phyloP scores from a whole-genome alignment of 75 land plant species.

The Pinus taeda region DNA sequence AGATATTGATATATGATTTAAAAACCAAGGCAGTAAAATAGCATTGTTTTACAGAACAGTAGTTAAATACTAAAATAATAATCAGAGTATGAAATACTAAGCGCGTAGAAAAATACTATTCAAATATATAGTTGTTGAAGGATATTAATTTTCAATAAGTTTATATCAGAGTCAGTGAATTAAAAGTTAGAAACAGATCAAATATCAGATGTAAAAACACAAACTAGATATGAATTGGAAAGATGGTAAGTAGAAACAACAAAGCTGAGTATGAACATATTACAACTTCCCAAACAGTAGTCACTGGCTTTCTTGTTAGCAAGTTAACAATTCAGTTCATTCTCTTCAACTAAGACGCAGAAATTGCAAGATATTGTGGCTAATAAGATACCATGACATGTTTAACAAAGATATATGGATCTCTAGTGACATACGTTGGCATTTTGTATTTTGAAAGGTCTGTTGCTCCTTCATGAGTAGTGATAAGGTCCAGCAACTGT shows the following conservation, averaged over 20 bases:
- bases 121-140: neutral
- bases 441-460: conserved; percentile 85
- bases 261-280: too few species aligned
- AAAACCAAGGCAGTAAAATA: too few species aligned
- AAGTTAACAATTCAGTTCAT: neutral
- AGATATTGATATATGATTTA: too few species aligned
- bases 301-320: neutral
- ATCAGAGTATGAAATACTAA: neutral
- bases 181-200: neutral
- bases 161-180: neutral
- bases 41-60: neutral
- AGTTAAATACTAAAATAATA: neutral
- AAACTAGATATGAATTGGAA: too few species aligned
- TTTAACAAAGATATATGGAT: neutral
- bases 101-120: neutral
- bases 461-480: conserved; percentile 88
- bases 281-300: neutral
- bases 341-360: neutral
- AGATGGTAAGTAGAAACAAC: too few species aligned
- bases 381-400: neutral
- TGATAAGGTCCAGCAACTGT: conserved; percentile 95
- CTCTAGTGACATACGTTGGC: conserved; percentile 57
- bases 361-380: neutral
- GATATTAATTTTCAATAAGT: neutral
- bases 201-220: too few species aligned